Conservation (phyloP, 192 early-diverging fungal genomes). For the Umbelopsis ramanniana region DNA sequence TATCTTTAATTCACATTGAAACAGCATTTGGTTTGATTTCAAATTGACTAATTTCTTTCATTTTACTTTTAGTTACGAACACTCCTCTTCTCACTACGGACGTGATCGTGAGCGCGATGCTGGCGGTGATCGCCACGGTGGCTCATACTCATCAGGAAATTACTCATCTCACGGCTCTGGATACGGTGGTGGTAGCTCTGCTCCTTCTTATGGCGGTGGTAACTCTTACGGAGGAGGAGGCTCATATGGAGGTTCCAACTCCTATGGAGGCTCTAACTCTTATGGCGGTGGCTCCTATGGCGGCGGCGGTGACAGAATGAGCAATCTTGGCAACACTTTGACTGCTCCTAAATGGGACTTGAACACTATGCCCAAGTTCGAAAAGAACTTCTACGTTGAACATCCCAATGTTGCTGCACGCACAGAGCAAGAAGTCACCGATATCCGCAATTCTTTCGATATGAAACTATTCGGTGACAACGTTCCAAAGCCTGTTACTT, state of each 20-base stretch:
- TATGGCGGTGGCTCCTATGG: constrained; percentile 47
- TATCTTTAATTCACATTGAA: not conserved
- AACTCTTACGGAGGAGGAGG: constrained; percentile 43
- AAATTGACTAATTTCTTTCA: not conserved
- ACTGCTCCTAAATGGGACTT: constrained; percentile 71
- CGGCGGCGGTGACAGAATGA: constrained; percentile 56
- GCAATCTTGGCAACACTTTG: constrained; percentile 61
- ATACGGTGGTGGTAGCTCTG: constrained; percentile 16
- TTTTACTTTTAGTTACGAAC: constrained; percentile 7
- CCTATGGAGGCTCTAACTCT: constrained; percentile 31
- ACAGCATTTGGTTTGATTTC: not conserved
- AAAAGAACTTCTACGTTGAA: constrained; percentile 98
- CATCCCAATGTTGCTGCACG: constrained; percentile 70
- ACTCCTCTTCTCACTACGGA: constrained; percentile 8
- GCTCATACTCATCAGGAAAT: not conserved
- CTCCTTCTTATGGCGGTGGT: constrained; percentile 43
- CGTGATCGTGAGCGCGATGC: constrained; percentile 17
- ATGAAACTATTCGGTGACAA: constrained; percentile 84
- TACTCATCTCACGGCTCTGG: constrained; percentile 20
- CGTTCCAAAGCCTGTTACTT: constrained; percentile 88
- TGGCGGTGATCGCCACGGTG: constrained; percentile 9
- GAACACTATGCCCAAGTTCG: constrained; percentile 73
- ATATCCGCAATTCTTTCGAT: constrained; percentile 74
- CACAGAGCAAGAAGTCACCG: constrained; percentile 73
- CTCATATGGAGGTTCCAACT: constrained; percentile 4